These are phyloP conservation scores for Didymella pomorum DNA, from an alignment of 2,329 filamentous ascomycete genomes.

Conservation along the genomic window DNA sequence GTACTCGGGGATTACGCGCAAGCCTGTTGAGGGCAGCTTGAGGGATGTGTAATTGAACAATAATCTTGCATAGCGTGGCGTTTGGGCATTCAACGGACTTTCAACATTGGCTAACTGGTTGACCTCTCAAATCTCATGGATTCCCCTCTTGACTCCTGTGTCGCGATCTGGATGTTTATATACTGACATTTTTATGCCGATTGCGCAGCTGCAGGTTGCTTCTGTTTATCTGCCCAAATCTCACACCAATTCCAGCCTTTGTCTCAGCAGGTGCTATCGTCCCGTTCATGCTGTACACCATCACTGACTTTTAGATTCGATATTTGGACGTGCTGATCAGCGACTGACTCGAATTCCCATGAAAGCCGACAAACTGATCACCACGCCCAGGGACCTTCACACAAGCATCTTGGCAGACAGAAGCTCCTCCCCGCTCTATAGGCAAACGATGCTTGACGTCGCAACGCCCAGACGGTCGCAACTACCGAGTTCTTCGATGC, in stretches of 20 bases:
- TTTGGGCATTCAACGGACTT: background rate
- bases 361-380: background rate
- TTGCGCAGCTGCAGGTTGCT: too few relatives aligned
- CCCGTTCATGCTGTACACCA: too few relatives aligned
- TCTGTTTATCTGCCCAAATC: too few relatives aligned
- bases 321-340: too few relatives aligned
- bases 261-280: too few relatives aligned
- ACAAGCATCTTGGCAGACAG: background rate
- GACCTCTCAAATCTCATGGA: background rate
- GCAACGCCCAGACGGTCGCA: background rate
- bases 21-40: conserved; percentile 29
- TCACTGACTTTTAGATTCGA: too few relatives aligned
- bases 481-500: background rate
- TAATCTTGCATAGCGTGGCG: conserved; percentile 6
- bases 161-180: too few relatives aligned
- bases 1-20: conserved; percentile 22
- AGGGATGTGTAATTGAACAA: conserved; percentile 26
- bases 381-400: background rate
- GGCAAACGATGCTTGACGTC: background rate
- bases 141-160: too few relatives aligned
- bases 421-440: conserved; percentile 2
- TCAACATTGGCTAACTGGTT: background rate
- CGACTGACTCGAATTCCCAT: too few relatives aligned
- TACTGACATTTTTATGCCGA: too few relatives aligned
- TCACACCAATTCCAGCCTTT: too few relatives aligned